Base-by-base conservation (phyloP, 1,139 yeast species). In the Geotrichum cucujoidarum region DNA sequence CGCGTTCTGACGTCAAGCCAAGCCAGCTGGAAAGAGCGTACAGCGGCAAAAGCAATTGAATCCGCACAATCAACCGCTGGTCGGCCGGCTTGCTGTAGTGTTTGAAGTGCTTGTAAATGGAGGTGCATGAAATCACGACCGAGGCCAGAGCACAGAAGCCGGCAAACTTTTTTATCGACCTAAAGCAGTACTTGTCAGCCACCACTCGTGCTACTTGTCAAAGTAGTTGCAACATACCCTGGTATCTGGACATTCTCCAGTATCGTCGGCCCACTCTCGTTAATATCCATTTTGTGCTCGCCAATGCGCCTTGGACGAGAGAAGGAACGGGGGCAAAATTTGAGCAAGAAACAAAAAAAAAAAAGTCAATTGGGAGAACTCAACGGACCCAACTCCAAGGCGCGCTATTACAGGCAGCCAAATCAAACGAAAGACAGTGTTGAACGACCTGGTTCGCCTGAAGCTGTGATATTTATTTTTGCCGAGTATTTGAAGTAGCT, bases 21-120 rank as follows among this genome's bases (percentile, higher is more conserved):
- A 79, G 69, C 73, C 83, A 77, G 55, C 74, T 84, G 38, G 78
- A 67, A 1, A 75, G 52, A 4, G 82, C 74, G 58, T 74, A 79
- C 16, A 79, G 57, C 0, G 84, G 84, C 0, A 79, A 57, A 60
- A 78, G 66, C 21, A 78, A 55, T 57, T 84, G 84, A 43, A 92
- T 92, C 35, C 99, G 73, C 2, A 90, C 81, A 64, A 87, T 81
- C 39, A 89, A 71, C 46, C 97, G 71, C 65, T 92, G 99, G 57
- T 88, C 95, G 60, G 78, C 76, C 0, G 97, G 97, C 59, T 86
- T 87, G 43, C 97, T 69, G 66, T 92, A 92, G 68, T 90, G 89
- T 47, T 65, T 64, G 33, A 80, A 65, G 47, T 83, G 90, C 52
- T 71, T 60, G 37, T 63, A 65, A 3, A 82, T 77, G 1, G 82